Evolutionary conservation across 176 grass and related monocot species (phyloP), one percentile per base, ranked within the genome.

Genomic region (Carex littledalei): DNA sequence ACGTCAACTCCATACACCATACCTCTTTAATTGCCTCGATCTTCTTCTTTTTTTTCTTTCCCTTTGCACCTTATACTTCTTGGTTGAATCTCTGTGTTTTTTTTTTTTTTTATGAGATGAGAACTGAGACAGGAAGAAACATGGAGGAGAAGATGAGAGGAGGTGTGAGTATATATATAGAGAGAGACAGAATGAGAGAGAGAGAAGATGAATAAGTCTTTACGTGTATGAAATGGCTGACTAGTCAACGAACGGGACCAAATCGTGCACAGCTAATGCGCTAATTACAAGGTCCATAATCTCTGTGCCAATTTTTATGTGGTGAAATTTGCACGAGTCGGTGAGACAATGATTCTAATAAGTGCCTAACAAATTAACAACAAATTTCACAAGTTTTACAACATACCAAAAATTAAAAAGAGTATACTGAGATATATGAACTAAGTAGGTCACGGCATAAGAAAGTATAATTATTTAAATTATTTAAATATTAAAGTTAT

Each of bases 171-270:
- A 2, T 17, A 72, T 68, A 58, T 83, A 35, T 0, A 35, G 34
- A 35, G 53, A 20, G 67, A 59, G 52, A 20, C n/a, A n/a, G n/a
- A n/a, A n/a, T n/a, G 3, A 35, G 34, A 35, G 53, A 20, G 67
- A 59, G 52, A 20, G 54, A 41, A 11, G 68, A 13, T 63, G 81
- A 20, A 66, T 8, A 34, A 45, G 43, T 81, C 74, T 86, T 34
- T 84, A 91, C 35, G 76, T 16, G 87, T 84, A 86, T 87, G 53
- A 5, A 17, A 50, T 9, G 52, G 90, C 49, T 84, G 86, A 91
- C 86, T 37, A 76, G 86, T 80, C 86, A 84, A 84, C 20, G 15
- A 18, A 52, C 4, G 52, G 24, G 83, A 73, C 45, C 63, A 76
- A 76, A 72, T 85, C 83, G 15, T 64, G 45, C 9, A 63, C 16